Percentiles rank a stretch among this genome's conserved stretches.
phyloP scores from a whole-genome alignment of 371 early-diverging fungal species.

The Syncephalis fuscata region DNA sequence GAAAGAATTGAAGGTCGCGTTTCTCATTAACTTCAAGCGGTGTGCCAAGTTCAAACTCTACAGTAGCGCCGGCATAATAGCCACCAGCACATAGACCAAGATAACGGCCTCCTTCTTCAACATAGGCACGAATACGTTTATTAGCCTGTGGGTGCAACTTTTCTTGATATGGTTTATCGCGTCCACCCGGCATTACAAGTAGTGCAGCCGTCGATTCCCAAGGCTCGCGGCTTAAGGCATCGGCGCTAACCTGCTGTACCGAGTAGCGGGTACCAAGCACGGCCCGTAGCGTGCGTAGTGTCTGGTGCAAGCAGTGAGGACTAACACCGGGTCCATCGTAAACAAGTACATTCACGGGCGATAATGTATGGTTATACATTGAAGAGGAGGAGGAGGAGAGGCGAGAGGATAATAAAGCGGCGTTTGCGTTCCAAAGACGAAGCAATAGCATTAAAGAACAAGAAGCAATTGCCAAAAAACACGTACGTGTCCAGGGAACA shows the following conservation, averaged over 20 bases:
- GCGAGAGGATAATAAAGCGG: no score
- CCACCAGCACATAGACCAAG: slow-evolving; percentile 90
- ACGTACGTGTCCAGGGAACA: no score
- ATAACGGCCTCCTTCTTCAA: slow-evolving; percentile 65
- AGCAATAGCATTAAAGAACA: no score
- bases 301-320: slow-evolving; percentile 38
- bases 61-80: slow-evolving; percentile 51
- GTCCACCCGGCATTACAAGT: slow-evolving; percentile 81
- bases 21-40: slow-evolving; percentile 48
- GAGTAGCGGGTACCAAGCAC: slow-evolving; percentile 68
- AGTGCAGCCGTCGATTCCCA: slow-evolving; percentile 73
- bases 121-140: slow-evolving; percentile 45
- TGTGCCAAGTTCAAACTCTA: slow-evolving; percentile 63
- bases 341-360: slow-evolving; percentile 63
- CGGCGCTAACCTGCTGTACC: slow-evolving; percentile 60
- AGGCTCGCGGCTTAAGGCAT: slow-evolving; percentile 48
- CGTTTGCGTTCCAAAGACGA: no score
- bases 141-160: slow-evolving; percentile 42
- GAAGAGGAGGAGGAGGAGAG: no score
- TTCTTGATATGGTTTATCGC: slow-evolving; percentile 64
- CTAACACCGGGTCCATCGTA: slow-evolving; percentile 69
- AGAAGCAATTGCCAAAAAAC: no score
- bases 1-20: slow-evolving; percentile 54
- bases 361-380: no score
- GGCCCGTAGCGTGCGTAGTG: slow-evolving; percentile 39